Conservation (phyloP, 164 flowering plant species). For the Annona cherimola region DNA sequence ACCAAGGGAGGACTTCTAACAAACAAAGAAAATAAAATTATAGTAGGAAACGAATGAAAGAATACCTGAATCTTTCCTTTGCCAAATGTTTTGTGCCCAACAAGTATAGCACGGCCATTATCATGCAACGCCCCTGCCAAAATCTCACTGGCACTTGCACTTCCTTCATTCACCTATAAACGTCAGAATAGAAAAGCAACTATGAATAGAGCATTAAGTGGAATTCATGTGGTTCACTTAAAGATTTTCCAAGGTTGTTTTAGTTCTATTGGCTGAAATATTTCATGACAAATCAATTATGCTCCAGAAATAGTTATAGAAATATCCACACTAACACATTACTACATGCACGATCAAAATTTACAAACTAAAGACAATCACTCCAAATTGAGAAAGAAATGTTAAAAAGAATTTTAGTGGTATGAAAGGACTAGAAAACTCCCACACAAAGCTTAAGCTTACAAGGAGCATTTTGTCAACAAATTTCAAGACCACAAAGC, state of each 20-base stretch:
- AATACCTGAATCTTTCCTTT: slow-evolving; percentile 96
- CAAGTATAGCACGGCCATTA: slow-evolving; percentile 87
- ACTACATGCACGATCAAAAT: not conserved
- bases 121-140: slow-evolving; percentile 97
- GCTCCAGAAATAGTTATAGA: not conserved
- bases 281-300: not conserved
- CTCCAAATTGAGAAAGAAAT: not conserved
- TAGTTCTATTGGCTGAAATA: not conserved
- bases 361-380: not conserved
- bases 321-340: not conserved
- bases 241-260: slow-evolving; percentile 1
- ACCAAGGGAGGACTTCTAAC: not conserved
- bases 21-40: slow-evolving; percentile 1
- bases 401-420: not conserved
- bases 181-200: not conserved
- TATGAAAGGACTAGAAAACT: not conserved
- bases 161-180: slow-evolving; percentile 87
- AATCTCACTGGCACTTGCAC: slow-evolving; percentile 98
- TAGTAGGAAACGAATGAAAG: not conserved
- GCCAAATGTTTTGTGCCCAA: slow-evolving; percentile 89
- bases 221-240: not conserved
- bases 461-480: not conserved
- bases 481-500: not conserved
- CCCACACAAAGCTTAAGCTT: not conserved
- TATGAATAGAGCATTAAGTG: not conserved